Conservation (phyloP, 2,329 filamentous ascomycete species). For the Fusarium pininemorale region DNA sequence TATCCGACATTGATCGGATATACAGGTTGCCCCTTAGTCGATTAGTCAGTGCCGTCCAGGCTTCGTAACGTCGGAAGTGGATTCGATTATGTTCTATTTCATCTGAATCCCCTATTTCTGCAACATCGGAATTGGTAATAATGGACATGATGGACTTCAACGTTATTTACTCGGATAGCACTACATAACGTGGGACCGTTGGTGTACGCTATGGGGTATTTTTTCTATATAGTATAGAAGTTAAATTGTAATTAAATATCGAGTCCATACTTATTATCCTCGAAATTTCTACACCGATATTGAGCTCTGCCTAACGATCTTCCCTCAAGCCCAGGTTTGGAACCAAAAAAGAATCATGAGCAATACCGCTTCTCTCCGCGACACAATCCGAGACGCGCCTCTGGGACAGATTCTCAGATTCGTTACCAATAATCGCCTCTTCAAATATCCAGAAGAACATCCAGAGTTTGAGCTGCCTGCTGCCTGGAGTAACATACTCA, state of each 20-base stretch:
- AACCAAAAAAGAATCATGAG: background rate
- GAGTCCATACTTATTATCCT: rapidly evolving
- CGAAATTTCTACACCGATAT: rapidly evolving
- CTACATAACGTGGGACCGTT: too few relatives aligned
- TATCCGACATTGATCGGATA: background rate
- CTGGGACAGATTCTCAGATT: conserved; percentile 67
- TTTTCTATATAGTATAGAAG: rapidly evolving
- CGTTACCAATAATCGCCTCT: conserved; percentile 58
- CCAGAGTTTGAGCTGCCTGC: conserved; percentile 61
- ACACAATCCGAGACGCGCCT: conserved; percentile 61
- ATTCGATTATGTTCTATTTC: rapidly evolving
- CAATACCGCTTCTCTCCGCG: background rate
- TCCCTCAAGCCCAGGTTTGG: rapidly evolving
- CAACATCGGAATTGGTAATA: rapidly evolving
- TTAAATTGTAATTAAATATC: rapidly evolving
- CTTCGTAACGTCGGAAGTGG: rapidly evolving
- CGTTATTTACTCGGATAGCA: background rate
- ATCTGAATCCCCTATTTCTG: rapidly evolving
- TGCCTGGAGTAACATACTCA: conserved; percentile 38
- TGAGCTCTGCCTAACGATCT: rapidly evolving
- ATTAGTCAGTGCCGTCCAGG: background rate
- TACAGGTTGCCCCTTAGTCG: rapidly evolving
- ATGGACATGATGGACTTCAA: background rate
- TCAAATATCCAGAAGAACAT: conserved; percentile 68
- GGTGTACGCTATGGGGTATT: background rate